Percentiles rank a stretch among this genome's conserved stretches.
These are phyloP conservation scores for Linnemannia elongata DNA, from an alignment of 192 early-diverging fungal species.

Conservation along the genomic window DNA sequence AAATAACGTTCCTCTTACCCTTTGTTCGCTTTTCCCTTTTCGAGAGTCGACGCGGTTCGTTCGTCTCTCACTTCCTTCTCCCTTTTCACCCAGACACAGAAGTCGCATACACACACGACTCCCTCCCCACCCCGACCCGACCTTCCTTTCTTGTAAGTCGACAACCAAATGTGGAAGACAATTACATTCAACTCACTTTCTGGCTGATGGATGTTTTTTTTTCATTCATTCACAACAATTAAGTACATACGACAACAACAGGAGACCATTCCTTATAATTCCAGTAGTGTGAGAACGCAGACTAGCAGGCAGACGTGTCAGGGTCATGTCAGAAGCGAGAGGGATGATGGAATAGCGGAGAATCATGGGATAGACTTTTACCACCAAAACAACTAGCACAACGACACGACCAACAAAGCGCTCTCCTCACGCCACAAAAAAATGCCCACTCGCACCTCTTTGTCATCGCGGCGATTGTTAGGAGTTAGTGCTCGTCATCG, in stretches of 20 bases:
- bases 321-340: neutral
- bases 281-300: no score
- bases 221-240: neutral
- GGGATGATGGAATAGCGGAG: neutral
- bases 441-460: neutral
- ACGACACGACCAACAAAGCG: neutral
- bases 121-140: neutral
- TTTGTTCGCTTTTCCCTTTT: neutral
- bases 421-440: neutral
- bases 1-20: neutral
- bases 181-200: neutral
- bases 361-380: neutral
- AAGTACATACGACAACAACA: neutral
- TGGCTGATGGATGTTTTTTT: neutral
- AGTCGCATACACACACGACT: no score
- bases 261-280: neutral
- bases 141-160: constrained; percentile 10
- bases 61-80: neutral
- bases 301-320: neutral
- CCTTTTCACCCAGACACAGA: neutral
- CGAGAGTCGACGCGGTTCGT: neutral
- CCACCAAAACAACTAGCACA: neutral
- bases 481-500: no score
- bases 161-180: neutral
- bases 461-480: no score